A percentile compares a stretch with the other conserved stretches of the same genome.
Evolutionary conservation across 768 basidiomycete genomes (phyloP).

Genomic region (Pulveroboletus sp.): DNA sequence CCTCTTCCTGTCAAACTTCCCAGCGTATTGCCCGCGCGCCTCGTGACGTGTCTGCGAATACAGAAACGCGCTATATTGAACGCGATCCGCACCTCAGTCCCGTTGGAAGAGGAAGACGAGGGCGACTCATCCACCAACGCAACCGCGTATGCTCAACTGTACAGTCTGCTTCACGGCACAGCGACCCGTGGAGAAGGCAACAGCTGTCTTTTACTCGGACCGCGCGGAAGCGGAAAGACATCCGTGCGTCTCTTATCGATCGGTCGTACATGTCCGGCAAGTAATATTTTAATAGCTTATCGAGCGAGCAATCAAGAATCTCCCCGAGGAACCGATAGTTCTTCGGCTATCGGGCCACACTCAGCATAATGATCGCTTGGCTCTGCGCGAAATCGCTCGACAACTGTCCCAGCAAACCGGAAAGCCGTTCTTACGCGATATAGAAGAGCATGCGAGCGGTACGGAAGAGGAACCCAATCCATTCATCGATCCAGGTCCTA

Average conservation of each 20-base stretch:
- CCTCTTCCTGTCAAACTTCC: slow-evolving; percentile 24
- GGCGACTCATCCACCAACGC: slow-evolving; percentile 44
- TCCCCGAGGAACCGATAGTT: slow-evolving; percentile 58
- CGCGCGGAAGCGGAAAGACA: slow-evolving; percentile 85
- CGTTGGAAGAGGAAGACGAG: slow-evolving; percentile 29
- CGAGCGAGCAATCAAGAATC: slow-evolving; percentile 49
- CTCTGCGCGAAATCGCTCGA: slow-evolving; percentile 88
- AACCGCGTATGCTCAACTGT: slow-evolving; percentile 54
- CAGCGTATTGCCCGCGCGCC: slow-evolving; percentile 36
- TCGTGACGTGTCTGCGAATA: slow-evolving; percentile 44
- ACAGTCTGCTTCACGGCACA: slow-evolving; percentile 68
- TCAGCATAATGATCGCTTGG: slow-evolving; percentile 82
- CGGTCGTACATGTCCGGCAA: slow-evolving; percentile 2
- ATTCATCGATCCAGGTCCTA: slow-evolving; percentile 40
- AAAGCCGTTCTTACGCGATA: slow-evolving; percentile 45
- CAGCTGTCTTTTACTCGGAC: slow-evolving; percentile 85
- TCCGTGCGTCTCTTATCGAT: slow-evolving; percentile 39
- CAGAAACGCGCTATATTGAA: slow-evolving; percentile 59
- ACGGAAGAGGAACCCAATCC: slow-evolving; percentile 48
- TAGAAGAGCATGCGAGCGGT: slow-evolving; percentile 26
- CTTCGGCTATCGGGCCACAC: slow-evolving; percentile 83
- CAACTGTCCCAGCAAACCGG: slow-evolving; percentile 81
- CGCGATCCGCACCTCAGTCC: slow-evolving; percentile 37
- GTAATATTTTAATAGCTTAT: slow-evolving; percentile 45
- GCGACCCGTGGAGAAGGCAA: slow-evolving; percentile 85